Evolutionary conservation across 768 basidiomycete species (phyloP).

Genomic region (Mycena maculata): DNA sequence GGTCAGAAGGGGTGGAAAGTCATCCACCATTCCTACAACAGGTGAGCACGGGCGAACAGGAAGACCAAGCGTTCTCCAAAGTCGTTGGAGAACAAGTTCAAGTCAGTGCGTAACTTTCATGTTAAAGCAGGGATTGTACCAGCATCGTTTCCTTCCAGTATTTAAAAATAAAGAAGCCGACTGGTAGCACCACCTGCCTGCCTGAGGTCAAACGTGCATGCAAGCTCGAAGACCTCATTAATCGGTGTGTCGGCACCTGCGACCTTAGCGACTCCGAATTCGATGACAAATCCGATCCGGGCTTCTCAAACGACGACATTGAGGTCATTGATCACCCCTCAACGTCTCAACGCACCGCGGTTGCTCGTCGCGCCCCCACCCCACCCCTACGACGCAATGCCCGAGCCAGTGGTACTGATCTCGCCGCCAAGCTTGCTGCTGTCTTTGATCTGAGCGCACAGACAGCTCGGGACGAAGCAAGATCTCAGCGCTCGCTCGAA

Average conservation of each 20-base stretch:
- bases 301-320: not conserved
- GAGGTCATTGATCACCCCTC: no score
- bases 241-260: slow-evolving; percentile 2
- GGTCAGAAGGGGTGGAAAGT: slow-evolving; percentile 9
- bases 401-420: slow-evolving; percentile 4
- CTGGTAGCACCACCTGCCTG: not conserved
- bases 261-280: slow-evolving; percentile 15
- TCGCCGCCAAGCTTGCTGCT: not conserved
- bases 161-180: slow-evolving; percentile 14
- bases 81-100: slow-evolving; percentile 6
- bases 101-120: not conserved
- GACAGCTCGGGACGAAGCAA: slow-evolving; percentile 2
- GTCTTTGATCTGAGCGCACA: not conserved
- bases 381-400: slow-evolving; percentile 9
- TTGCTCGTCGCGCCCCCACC: no score
- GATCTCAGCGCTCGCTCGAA: slow-evolving; percentile 14
- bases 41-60: not conserved
- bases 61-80: not conserved
- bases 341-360: no score
- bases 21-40: not conserved
- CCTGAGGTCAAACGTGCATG: slow-evolving; percentile 16
- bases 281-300: not conserved
- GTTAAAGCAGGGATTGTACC: not conserved
- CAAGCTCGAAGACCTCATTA: slow-evolving; percentile 20
- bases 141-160: not conserved